Evolutionary conservation across 2,329 filamentous ascomycete genomes (phyloP).

Genomic region (Boeremia exigua): DNA sequence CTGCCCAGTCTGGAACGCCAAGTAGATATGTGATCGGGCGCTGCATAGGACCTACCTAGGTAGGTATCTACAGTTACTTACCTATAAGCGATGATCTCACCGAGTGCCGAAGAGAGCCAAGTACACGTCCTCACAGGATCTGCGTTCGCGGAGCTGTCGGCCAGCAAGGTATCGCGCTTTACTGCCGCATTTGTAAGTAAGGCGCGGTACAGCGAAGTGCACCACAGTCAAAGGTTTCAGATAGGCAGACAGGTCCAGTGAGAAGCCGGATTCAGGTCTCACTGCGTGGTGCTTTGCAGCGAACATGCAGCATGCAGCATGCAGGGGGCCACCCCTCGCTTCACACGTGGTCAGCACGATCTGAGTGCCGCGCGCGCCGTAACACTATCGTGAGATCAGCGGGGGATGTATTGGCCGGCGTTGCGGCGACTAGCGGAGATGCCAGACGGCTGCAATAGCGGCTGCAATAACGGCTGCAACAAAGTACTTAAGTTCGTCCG

Average conservation of each 20-base stretch:
- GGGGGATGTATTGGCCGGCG: neutral
- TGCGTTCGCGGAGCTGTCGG: neutral
- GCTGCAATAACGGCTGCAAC: neutral
- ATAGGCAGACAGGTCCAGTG: slow-evolving; percentile 2
- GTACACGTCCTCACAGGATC: neutral
- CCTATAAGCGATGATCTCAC: no score
- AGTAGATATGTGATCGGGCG: no score
- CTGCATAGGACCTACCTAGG: no score
- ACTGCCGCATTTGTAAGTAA: neutral
- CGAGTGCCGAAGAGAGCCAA: no score
- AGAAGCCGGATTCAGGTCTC: slow-evolving; percentile 3
- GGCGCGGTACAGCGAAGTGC: neutral
- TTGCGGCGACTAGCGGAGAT: neutral
- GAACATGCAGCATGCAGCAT: slow-evolving; percentile 7
- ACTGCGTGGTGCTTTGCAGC: slow-evolving; percentile 13
- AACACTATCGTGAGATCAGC: neutral
- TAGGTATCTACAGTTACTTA: no score
- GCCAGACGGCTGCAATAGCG: neutral
- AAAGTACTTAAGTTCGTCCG: no score
- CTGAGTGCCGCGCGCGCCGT: slow-evolving; percentile 2
- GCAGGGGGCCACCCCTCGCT: slow-evolving; percentile 13
- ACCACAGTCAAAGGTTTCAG: slow-evolving; percentile 4
- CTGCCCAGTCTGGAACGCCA: no score
- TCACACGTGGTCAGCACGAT: slow-evolving; percentile 18
- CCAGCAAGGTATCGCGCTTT: neutral